Percentiles rank a stretch among this genome's conserved stretches.
Conservation (phyloP, 805 yeast genomes). For the Zygosaccharomyces kombuchaensis region DNA sequence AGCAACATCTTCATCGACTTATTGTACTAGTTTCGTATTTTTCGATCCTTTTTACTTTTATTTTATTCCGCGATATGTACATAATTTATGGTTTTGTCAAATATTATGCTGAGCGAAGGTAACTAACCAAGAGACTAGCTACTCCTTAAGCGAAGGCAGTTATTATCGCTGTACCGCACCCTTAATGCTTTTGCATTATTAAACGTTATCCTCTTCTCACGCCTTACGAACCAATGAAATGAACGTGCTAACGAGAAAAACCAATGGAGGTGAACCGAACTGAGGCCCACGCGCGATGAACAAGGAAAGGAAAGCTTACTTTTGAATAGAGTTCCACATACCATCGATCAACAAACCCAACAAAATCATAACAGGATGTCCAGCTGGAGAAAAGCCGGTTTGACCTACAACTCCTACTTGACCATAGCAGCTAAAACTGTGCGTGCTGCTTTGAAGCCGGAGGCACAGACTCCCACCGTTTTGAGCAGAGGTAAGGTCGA, state of each 20-base stretch:
- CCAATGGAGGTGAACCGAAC: not conserved
- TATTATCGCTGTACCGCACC: not conserved
- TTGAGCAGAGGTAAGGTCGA: constrained; percentile 72
- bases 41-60: no score
- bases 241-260: not conserved
- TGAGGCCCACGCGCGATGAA: not conserved
- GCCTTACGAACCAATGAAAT: constrained; percentile 8
- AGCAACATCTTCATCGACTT: no score
- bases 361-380: constrained; percentile 37
- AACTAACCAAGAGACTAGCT: no score
- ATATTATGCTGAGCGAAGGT: no score
- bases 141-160: no score
- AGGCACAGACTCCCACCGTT: constrained; percentile 63
- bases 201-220: not conserved
- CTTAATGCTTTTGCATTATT: not conserved
- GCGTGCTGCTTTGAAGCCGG: constrained; percentile 85
- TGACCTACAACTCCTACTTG: constrained; percentile 79
- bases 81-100: no score
- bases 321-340: not conserved
- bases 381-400: constrained; percentile 63
- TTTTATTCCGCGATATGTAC: no score
- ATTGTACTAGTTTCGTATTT: no score
- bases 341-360: not conserved
- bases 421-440: constrained; percentile 86
- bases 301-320: not conserved